Evolutionary conservation across 2,329 filamentous ascomycete genomes (phyloP), one percentile per base, ranked within the genome.

Genomic region (Torrubiellomyces zombiae): DNA sequence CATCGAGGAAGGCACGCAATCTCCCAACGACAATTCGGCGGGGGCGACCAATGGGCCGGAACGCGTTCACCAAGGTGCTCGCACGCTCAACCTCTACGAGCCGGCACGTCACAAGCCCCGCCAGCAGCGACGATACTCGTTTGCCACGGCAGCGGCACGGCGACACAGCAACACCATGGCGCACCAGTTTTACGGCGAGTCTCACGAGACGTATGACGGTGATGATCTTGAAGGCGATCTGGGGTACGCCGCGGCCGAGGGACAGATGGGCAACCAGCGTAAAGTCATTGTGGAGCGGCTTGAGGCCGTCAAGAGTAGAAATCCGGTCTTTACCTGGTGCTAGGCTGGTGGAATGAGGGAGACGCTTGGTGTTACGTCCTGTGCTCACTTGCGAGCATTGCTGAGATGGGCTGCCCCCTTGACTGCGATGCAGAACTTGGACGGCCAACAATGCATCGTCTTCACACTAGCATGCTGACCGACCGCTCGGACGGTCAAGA

Each of bases 271-370:
- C 9, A 80, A 83, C 42, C 74, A 78, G 47, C 69, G 85, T 40
- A 92, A 89, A 52, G 89, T 98, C 23, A 95, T 98, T 58, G 85
- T 98, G 23, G 89, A 98, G 60, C 65, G 89, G 34, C 56, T 98
- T 30, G 89, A 98, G 59, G 79, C 86, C 31, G 89, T 98, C 33
- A 95, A 95, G 63, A 81, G 75, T 45, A 78, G 77, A 47, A 91
- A 92, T 45, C 89, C 89, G 2, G 83, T 98, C 16, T 98, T 98
- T 52, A 93, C 80, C 21, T 98, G 89, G 80, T 98, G 89, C 59
- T 95, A 57, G 57, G 14, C 21, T 17, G 26, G 22, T 10, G 14
- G 12, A 14, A 7, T 8, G 20, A 12, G 18, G 11, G 20, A 21
- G 20, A 27, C n/a, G n/a, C n/a, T n/a, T n/a, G n/a, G n/a, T n/a